phyloP scores from a whole-genome alignment of 2,329 filamentous ascomycete genomes.

The Colletotrichum neosansevieriae region DNA sequence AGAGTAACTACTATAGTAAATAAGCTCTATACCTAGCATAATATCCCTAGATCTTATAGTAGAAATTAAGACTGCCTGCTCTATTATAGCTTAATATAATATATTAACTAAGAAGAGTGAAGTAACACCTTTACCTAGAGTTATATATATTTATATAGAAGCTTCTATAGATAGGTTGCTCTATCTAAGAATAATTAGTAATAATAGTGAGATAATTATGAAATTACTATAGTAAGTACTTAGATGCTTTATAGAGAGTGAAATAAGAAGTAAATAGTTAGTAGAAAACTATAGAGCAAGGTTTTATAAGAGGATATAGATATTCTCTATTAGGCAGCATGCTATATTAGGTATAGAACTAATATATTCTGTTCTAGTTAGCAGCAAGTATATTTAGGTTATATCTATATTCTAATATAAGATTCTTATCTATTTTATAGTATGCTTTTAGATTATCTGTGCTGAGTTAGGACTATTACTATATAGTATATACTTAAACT shows the following conservation, averaged over 20 bases:
- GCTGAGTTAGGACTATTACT: not conserved
- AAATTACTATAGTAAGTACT: not conserved
- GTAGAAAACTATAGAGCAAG: not conserved
- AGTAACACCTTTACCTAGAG: not conserved
- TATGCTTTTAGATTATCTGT: not conserved
- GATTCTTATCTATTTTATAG: not conserved
- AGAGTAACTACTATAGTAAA: not conserved
- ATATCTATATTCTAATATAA: not conserved
- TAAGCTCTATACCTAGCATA: not conserved
- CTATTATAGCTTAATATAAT: constrained; percentile 3
- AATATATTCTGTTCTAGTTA: not conserved
- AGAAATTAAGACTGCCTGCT: constrained; percentile 13
- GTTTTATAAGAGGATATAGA: not conserved
- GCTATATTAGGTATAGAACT: not conserved
- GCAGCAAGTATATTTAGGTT: not conserved
- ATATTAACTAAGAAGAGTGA: not conserved
- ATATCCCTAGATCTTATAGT: not conserved
- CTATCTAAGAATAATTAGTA: not conserved
- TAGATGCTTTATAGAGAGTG: not conserved
- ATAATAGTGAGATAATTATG: constrained; percentile 1
- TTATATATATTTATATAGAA: not conserved
- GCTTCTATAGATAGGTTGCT: not conserved
- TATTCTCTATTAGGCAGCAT: not conserved
- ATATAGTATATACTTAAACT: not conserved
- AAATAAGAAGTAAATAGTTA: not conserved